These are phyloP conservation scores for Auriscalpium orientale DNA, from an alignment of 768 basidiomycete genomes.

Conservation along the genomic window DNA sequence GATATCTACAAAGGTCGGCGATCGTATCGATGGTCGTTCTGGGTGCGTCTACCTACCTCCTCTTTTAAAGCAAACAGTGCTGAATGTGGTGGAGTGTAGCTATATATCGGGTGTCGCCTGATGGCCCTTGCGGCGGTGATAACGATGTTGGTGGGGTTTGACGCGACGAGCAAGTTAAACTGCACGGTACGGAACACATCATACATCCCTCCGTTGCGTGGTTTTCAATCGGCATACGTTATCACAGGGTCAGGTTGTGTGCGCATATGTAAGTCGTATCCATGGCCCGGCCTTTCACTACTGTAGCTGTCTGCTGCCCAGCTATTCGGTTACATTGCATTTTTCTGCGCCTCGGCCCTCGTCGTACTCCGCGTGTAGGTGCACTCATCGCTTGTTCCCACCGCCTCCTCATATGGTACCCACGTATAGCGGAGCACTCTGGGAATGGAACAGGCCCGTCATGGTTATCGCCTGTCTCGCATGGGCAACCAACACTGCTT, in stretches of 20 bases:
- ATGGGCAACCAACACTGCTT: slow-evolving; percentile 2
- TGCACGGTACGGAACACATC: slow-evolving; percentile 2
- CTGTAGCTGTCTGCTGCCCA: not conserved
- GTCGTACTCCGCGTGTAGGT: slow-evolving; percentile 11
- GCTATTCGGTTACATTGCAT: slow-evolving; percentile 9
- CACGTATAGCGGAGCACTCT: slow-evolving; percentile 5
- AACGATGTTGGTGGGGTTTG: slow-evolving; percentile 7
- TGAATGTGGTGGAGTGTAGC: not conserved
- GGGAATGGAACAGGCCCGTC: slow-evolving; percentile 1
- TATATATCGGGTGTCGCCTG: slow-evolving; percentile 10
- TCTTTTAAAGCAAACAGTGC: not conserved
- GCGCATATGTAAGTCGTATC: not conserved
- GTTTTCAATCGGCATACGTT: not conserved
- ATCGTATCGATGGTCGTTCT: slow-evolving; percentile 9
- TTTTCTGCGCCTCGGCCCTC: slow-evolving; percentile 9
- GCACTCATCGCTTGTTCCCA: not conserved
- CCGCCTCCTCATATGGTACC: not conserved
- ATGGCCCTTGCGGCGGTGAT: slow-evolving; percentile 5
- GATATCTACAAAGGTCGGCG: slow-evolving; percentile 5
- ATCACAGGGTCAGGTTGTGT: slow-evolving; percentile 2
- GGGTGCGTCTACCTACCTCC: not conserved
- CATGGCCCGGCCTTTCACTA: not conserved
- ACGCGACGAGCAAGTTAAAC: not conserved
- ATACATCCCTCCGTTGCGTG: not conserved
- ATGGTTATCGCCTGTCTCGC: not conserved